Conservation (phyloP, 441 rosid genomes). For the Erodium moschatum region DNA sequence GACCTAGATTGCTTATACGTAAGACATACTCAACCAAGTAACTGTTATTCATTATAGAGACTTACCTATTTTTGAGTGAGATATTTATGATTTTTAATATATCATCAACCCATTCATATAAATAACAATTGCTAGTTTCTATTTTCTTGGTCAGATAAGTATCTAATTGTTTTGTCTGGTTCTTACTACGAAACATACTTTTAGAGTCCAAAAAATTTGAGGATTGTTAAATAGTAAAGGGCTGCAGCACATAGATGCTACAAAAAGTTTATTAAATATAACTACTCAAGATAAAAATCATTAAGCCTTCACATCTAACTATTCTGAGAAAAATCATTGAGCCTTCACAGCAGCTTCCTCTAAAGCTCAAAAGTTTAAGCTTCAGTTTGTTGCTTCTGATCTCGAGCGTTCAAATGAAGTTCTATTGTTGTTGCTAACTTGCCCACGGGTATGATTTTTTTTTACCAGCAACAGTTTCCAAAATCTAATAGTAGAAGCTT, state of each 20-base stretch:
- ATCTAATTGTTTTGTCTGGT: neutral
- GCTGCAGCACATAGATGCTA: neutral
- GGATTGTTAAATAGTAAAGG: neutral
- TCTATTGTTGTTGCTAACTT: neutral
- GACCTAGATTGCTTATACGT: too few species aligned
- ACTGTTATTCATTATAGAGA: neutral
- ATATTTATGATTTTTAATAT: neutral
- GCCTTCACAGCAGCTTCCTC: neutral
- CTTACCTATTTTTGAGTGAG: neutral
- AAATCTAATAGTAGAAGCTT: too few species aligned
- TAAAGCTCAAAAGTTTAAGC: neutral
- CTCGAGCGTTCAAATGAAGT: neutral
- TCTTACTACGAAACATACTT: neutral
- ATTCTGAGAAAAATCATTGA: slow-evolving; percentile 1
- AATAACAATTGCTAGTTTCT: neutral
- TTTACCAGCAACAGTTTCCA: too few species aligned
- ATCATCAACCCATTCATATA: slow-evolving; percentile 4
- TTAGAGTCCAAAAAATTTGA: neutral
- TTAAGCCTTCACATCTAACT: neutral
- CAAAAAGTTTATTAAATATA: neutral
- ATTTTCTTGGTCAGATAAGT: neutral
- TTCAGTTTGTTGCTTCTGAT: neutral
- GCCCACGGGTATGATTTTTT: too few species aligned
- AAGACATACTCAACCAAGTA: too few species aligned
- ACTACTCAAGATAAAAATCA: neutral